Evolutionary conservation across 2,329 filamentous ascomycete genomes (phyloP).

Genomic region (Fusarium citri): DNA sequence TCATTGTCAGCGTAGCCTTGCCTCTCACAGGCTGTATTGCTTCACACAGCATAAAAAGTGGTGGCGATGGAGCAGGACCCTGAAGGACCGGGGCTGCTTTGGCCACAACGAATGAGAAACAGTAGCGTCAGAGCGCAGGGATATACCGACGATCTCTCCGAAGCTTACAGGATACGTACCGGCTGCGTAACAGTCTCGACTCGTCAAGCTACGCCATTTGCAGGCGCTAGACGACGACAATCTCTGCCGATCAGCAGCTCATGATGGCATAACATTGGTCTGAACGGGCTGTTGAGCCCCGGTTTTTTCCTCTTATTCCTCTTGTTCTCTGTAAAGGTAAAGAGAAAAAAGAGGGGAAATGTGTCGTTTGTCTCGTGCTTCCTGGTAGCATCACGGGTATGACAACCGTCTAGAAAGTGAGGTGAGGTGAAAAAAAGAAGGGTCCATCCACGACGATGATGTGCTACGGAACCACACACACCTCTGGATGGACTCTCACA

Average conservation of each 20-base stretch:
- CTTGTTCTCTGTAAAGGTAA: not conserved
- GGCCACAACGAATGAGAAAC: slow-evolving; percentile 20
- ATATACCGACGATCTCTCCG: slow-evolving; percentile 31
- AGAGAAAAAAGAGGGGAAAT: not conserved
- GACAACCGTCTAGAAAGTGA: slow-evolving; percentile 1
- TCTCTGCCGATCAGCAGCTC: slow-evolving; percentile 41
- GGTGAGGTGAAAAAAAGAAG: slow-evolving; percentile 25
- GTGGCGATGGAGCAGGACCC: slow-evolving; percentile 39
- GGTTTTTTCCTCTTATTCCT: slow-evolving; percentile 14
- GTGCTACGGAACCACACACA: slow-evolving; percentile 23
- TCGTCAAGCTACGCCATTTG: slow-evolving; percentile 43
- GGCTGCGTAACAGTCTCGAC: slow-evolving; percentile 2
- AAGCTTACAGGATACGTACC: slow-evolving; percentile 33
- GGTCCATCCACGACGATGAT: slow-evolving; percentile 40
- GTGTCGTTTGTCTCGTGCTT: slow-evolving; percentile 22
- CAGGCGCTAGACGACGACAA: slow-evolving; percentile 42
- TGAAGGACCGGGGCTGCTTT: slow-evolving; percentile 32
- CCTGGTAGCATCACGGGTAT: slow-evolving; percentile 24
- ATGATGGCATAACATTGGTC: slow-evolving; percentile 35
- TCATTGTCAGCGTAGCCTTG: slow-evolving; percentile 28
- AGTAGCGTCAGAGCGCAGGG: slow-evolving; percentile 20
- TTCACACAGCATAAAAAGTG: slow-evolving; percentile 3
- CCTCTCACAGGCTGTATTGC: slow-evolving; percentile 9
- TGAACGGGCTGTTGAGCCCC: slow-evolving; percentile 28
- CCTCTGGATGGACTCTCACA: not conserved